Evolutionary conservation across 345 rosid genomes (phyloP).

Genomic region (Sisymbrium irio): DNA sequence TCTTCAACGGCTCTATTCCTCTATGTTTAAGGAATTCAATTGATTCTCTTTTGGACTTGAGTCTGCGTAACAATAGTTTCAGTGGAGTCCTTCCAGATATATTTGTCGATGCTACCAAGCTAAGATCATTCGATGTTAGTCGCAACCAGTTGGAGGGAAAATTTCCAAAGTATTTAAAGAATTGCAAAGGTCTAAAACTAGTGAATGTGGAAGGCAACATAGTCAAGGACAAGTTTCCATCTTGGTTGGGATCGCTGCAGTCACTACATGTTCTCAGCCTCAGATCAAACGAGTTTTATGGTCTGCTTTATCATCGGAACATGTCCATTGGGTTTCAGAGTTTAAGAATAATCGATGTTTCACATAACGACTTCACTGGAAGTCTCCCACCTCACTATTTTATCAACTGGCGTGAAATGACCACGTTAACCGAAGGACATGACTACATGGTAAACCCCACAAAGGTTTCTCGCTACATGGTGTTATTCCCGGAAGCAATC

Average conservation of each 20-base stretch:
- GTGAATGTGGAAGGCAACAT: background rate
- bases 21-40: background rate
- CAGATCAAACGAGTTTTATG: background rate
- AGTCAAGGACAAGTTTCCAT: background rate
- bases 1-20: background rate
- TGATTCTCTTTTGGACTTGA: background rate
- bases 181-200: background rate
- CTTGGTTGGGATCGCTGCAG: background rate
- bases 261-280: background rate
- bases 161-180: background rate
- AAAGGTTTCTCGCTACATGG: background rate
- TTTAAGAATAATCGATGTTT: background rate
- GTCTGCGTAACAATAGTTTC: background rate
- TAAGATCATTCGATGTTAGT: background rate
- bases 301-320: background rate
- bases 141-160: background rate
- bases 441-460: background rate
- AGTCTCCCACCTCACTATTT: background rate
- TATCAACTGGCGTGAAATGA: background rate
- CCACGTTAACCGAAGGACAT: background rate
- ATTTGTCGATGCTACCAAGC: background rate
- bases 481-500: background rate
- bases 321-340: background rate
- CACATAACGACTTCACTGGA: background rate
- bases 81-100: background rate